Percentiles rank a stretch among this genome's conserved stretches.
These are phyloP conservation scores for Termitomyces sp. DNA, from an alignment of 768 basidiomycete genomes.

Conservation along the genomic window DNA sequence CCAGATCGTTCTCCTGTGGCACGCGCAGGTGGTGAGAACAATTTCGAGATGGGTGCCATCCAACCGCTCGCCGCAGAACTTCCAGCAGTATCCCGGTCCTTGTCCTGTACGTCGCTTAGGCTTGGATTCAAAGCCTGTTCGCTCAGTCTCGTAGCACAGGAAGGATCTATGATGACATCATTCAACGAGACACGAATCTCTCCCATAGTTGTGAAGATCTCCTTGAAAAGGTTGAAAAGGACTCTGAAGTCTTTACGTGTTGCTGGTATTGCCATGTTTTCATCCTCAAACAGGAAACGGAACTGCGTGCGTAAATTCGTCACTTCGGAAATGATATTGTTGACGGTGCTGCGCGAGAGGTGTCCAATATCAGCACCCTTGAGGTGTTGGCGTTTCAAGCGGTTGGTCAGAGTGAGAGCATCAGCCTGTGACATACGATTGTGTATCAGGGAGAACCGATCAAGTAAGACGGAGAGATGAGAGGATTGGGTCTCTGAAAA, in stretches of 20 bases:
- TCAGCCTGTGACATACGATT: conserved; percentile 68
- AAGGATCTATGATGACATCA: conserved; percentile 85
- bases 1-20: conserved; percentile 10
- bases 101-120: conserved; percentile 38
- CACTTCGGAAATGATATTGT: conserved; percentile 66
- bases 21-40: conserved; percentile 43
- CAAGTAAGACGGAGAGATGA: conserved; percentile 50
- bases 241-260: conserved; percentile 77
- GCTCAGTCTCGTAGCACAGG: conserved; percentile 63
- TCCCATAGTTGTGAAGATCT: conserved; percentile 79
- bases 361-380: conserved; percentile 82
- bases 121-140: conserved; percentile 62
- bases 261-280: conserved; percentile 54
- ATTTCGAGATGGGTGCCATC: conserved; percentile 84
- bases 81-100: conserved; percentile 24
- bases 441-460: conserved; percentile 55
- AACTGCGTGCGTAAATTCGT: conserved; percentile 67
- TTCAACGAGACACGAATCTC: conserved; percentile 80
- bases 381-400: conserved; percentile 87
- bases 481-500: conserved; percentile 50
- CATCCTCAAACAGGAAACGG: conserved; percentile 69
- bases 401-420: conserved; percentile 80
- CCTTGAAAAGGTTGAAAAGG: conserved; percentile 81
- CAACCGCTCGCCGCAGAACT: conserved; percentile 45
- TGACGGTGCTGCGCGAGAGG: conserved; percentile 78